These are phyloP conservation scores for Lathyrus oleraceus DNA, from an alignment of 306 rosid species.

Conservation along the genomic window DNA sequence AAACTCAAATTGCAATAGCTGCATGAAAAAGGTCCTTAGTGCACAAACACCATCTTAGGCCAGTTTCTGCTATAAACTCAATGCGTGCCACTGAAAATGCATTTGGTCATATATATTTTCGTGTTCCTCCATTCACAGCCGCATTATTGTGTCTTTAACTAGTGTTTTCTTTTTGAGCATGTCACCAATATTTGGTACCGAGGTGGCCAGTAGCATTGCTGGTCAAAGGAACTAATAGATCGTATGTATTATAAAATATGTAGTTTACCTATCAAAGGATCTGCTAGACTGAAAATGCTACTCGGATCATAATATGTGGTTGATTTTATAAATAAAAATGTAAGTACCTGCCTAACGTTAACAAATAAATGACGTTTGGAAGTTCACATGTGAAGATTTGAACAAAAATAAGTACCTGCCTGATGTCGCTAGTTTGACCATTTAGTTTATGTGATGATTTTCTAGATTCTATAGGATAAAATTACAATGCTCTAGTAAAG, in stretches of 20 bases:
- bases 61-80: background rate
- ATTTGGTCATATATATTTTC: background rate
- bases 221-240: slow-evolving; percentile 4
- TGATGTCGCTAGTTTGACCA: background rate
- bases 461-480: slow-evolving; percentile 10
- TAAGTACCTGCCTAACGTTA: background rate
- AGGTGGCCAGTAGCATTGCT: background rate
- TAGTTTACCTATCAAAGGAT: background rate
- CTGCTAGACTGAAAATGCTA: slow-evolving; percentile 10
- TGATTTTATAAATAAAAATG: background rate
- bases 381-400: background rate
- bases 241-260: background rate
- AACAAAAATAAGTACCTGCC: background rate
- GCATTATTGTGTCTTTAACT: background rate
- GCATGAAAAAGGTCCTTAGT: background rate
- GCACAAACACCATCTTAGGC: background rate
- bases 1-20: background rate
- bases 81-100: background rate
- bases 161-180: background rate
- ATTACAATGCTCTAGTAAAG: background rate
- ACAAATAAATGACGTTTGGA: background rate
- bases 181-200: background rate
- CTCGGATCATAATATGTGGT: background rate
- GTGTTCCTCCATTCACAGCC: background rate
- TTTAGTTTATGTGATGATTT: slow-evolving; percentile 3